phyloP scores from a whole-genome alignment of 106 monocot species.

The Phalaenopsis aphrodite region DNA sequence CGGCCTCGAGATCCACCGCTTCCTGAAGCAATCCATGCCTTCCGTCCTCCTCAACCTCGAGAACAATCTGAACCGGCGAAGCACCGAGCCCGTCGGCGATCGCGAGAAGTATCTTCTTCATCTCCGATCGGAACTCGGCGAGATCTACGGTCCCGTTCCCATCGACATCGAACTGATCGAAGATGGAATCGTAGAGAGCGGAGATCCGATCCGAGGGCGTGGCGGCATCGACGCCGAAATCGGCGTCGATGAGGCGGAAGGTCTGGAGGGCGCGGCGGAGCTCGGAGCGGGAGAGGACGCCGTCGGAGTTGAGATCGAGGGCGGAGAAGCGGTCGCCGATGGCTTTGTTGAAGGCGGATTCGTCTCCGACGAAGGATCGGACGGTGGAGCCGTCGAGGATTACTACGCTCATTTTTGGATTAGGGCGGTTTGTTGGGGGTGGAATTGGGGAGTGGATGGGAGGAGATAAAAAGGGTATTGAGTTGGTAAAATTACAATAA shows the following conservation, averaged over 20 bases:
- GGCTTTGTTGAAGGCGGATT: conserved; percentile 31
- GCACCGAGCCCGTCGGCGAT: conserved; percentile 59
- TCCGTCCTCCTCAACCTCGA: conserved; percentile 35
- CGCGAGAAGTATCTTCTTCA: conserved; percentile 52
- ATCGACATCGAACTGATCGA: conserved; percentile 60
- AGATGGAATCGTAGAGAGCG: conserved; percentile 77
- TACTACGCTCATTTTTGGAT: conserved; percentile 39
- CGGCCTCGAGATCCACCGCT: conserved; percentile 70
- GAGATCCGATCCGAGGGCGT: conserved; percentile 46
- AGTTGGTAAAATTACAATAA: neutral
- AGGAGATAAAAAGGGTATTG: neutral
- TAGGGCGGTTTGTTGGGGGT: too few species aligned
- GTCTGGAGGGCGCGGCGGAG: conserved; percentile 60
- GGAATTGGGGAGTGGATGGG: neutral
- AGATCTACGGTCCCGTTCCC: conserved; percentile 49
- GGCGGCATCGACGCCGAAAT: conserved; percentile 58
- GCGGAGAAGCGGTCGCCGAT: conserved; percentile 45
- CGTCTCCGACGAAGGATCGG: conserved; percentile 41
- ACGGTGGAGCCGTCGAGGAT: conserved; percentile 63
- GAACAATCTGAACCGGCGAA: conserved; percentile 51
- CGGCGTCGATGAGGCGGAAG: conserved; percentile 46
- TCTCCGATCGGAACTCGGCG: conserved; percentile 42
- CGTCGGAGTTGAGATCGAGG: conserved; percentile 62
- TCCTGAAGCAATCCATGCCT: conserved; percentile 32
- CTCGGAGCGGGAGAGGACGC: conserved; percentile 60